A percentile compares a stretch with the other conserved stretches of the same genome.
phyloP scores from a whole-genome alignment of 192 early-diverging fungal genomes.

The Chytriomyces hyalinus region DNA sequence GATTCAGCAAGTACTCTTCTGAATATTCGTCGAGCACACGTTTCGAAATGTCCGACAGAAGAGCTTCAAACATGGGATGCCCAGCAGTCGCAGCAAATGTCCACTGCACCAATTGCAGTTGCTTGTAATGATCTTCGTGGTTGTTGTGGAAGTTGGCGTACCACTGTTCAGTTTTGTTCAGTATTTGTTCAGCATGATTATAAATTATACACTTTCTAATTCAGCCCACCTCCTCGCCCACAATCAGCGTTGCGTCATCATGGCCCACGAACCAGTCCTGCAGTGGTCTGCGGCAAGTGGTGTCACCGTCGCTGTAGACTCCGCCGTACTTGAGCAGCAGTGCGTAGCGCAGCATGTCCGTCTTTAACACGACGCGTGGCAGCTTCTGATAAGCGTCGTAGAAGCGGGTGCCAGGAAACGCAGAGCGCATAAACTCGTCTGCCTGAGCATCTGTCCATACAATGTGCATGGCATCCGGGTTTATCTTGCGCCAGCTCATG shows the following conservation, averaged over 20 bases:
- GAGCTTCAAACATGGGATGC: background rate
- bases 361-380: conserved; percentile 12
- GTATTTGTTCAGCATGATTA: background rate
- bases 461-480: conserved; percentile 1
- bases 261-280: conserved; percentile 24
- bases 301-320: conserved; percentile 43
- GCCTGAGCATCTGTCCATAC: background rate
- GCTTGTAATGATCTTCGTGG: background rate
- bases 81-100: conserved; percentile 19
- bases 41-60: background rate
- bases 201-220: background rate
- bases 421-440: background rate
- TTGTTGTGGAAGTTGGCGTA: conserved; percentile 5
- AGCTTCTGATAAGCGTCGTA: background rate
- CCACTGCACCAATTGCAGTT: conserved; percentile 25
- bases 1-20: background rate
- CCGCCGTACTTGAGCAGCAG: conserved; percentile 37
- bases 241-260: conserved; percentile 9
- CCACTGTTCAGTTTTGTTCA: too few relatives aligned
- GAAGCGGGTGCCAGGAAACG: background rate
- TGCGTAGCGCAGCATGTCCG: conserved; percentile 26
- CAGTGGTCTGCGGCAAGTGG: conserved; percentile 27
- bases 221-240: conserved; percentile 22
- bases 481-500: background rate
- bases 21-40: background rate